These are phyloP conservation scores for Chaetomium sp. DNA, from an alignment of 2,329 filamentous ascomycete species.

Conservation along the genomic window DNA sequence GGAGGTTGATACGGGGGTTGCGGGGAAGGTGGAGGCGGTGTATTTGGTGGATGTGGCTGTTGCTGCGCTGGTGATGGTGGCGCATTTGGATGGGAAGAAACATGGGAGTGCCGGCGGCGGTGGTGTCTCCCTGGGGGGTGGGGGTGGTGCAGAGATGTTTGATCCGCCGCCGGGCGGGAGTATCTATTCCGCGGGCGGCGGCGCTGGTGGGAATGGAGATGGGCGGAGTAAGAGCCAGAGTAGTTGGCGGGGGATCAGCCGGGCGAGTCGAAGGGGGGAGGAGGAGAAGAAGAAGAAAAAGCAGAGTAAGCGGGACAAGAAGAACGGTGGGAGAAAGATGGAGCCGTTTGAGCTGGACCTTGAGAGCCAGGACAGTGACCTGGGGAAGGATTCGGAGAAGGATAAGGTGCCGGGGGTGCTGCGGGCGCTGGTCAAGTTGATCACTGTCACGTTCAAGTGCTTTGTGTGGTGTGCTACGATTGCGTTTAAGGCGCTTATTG, in stretches of 20 bases:
- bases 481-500: slow-evolving; percentile 45
- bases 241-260: slow-evolving; percentile 24
- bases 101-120: slow-evolving; percentile 25
- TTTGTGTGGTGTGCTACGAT: slow-evolving; percentile 53
- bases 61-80: slow-evolving; percentile 53
- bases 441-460: slow-evolving; percentile 50
- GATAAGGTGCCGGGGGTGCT: slow-evolving; percentile 46
- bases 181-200: slow-evolving; percentile 11
- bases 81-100: slow-evolving; percentile 46
- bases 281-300: slow-evolving; percentile 24
- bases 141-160: slow-evolving; percentile 43
- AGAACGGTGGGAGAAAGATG: slow-evolving; percentile 34
- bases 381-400: slow-evolving; percentile 32
- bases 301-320: slow-evolving; percentile 22
- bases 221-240: slow-evolving; percentile 28
- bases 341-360: slow-evolving; percentile 57
- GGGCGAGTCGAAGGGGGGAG: slow-evolving; percentile 19
- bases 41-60: slow-evolving; percentile 59
- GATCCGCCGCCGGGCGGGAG: slow-evolving; percentile 47
- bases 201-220: slow-evolving; percentile 11
- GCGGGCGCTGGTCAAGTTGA: slow-evolving; percentile 43
- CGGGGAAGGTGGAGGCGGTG: slow-evolving; percentile 52
- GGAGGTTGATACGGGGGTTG: slow-evolving; percentile 56
- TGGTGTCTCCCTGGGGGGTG: not conserved
- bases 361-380: slow-evolving; percentile 51